A percentile compares a stretch with the other conserved stretches of the same genome.
Conservation (phyloP, 306 rosid species). For the Vicia villosa region DNA sequence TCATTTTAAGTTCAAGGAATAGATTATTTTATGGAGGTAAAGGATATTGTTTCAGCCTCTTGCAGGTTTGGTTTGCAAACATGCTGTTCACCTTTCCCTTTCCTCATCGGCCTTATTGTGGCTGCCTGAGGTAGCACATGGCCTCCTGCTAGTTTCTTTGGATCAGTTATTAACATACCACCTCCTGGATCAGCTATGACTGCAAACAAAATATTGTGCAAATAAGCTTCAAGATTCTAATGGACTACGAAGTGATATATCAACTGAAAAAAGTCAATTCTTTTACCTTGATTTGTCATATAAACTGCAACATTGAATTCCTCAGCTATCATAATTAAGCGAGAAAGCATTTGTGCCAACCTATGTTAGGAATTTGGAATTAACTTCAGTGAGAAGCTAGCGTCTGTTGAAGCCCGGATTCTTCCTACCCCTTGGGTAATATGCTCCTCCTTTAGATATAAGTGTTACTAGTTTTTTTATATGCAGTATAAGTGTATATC, state of each 20-base stretch:
- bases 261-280: neutral
- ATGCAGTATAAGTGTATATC: slow-evolving; percentile 12
- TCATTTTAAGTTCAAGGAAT: neutral
- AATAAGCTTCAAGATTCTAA: slow-evolving; percentile 17
- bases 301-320: slow-evolving; percentile 91
- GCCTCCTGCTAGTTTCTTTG: slow-evolving; percentile 97
- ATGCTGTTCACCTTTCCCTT: slow-evolving; percentile 97
- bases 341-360: slow-evolving; percentile 94
- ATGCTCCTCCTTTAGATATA: slow-evolving; percentile 17
- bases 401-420: slow-evolving; percentile 93
- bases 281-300: slow-evolving; percentile 94
- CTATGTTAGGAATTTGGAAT: slow-evolving; percentile 95
- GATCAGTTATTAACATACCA: slow-evolving; percentile 86
- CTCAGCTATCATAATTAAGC: slow-evolving; percentile 84
- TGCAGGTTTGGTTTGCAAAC: slow-evolving; percentile 94
- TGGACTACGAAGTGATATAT: neutral
- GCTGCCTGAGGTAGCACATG: slow-evolving; percentile 96
- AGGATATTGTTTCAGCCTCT: slow-evolving; percentile 99
- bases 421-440: slow-evolving; percentile 99
- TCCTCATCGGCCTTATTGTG: slow-evolving; percentile 85
- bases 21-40: slow-evolving; percentile 14
- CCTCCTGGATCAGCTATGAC: slow-evolving; percentile 96
- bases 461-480: slow-evolving; percentile 22
- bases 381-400: slow-evolving; percentile 82
- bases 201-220: slow-evolving; percentile 48